These are phyloP conservation scores for Apiospora koreana DNA, from an alignment of 2,329 filamentous ascomycete genomes.

Conservation along the genomic window DNA sequence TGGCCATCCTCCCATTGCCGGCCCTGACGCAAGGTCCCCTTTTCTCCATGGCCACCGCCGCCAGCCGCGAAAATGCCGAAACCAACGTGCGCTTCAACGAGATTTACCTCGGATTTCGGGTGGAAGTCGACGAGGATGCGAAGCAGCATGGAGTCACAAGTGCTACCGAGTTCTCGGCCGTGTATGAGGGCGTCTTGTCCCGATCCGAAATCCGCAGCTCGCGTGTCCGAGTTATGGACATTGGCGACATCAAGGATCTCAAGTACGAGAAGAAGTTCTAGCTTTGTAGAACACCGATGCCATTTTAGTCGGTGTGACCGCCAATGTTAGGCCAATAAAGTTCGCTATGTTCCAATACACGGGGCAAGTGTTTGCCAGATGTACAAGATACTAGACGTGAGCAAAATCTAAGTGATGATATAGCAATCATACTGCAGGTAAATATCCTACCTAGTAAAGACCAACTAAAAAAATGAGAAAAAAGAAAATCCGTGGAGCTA, in stretches of 20 bases:
- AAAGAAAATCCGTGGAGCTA: neutral
- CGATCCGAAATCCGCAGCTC: constrained; percentile 17
- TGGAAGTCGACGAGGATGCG: constrained; percentile 28
- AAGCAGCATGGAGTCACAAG: constrained; percentile 15
- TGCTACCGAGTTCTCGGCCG: constrained; percentile 22
- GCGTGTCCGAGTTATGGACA: constrained; percentile 16
- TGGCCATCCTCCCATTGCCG: constrained; percentile 22
- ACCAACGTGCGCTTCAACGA: constrained; percentile 42
- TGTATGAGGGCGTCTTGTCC: constrained; percentile 21
- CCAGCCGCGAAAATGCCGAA: constrained; percentile 27
- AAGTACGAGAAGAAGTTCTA: neutral
- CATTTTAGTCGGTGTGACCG: neutral
- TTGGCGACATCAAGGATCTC: constrained; percentile 13
- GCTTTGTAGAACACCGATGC: neutral
- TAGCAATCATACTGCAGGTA: too few species aligned
- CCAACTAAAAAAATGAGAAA: neutral
- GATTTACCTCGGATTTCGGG: constrained; percentile 34
- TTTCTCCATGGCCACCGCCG: constrained; percentile 34
- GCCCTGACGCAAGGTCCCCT: constrained; percentile 38
- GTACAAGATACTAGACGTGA: neutral
- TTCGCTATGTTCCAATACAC: neutral
- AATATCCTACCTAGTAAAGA: too few species aligned
- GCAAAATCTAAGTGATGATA: neutral
- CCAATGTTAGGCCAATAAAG: neutral
- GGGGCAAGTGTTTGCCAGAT: neutral